Percentiles rank a stretch among this genome's conserved stretches.
These are phyloP conservation scores for Xylaria sp. DNA, from an alignment of 2,329 filamentous ascomycete genomes.

Conservation along the genomic window DNA sequence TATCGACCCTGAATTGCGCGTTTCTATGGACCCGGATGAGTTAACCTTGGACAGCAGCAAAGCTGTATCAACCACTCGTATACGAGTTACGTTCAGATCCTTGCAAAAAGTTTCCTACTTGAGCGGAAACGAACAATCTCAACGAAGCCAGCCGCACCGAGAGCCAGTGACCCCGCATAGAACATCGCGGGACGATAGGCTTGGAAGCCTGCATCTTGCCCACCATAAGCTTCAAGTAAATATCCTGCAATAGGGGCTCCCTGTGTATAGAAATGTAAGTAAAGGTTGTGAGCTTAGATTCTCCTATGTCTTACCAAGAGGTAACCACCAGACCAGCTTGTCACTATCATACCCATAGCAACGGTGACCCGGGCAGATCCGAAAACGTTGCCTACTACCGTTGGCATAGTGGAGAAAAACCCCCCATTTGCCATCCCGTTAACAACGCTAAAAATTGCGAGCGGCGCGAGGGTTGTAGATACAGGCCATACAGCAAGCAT, in stretches of 20 bases:
- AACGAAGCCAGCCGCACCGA: conserved; percentile 57
- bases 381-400: conserved; percentile 69
- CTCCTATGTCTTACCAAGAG: conserved; percentile 57
- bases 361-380: conserved; percentile 64
- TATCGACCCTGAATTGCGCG: neutral
- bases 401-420: conserved; percentile 72
- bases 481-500: conserved; percentile 71
- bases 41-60: neutral
- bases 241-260: conserved; percentile 69
- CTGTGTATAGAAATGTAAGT: conserved; percentile 14
- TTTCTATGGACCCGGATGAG: neutral
- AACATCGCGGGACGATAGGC: conserved; percentile 71
- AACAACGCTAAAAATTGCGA: conserved; percentile 66
- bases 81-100: conserved; percentile 43
- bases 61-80: neutral
- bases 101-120: conserved; percentile 52
- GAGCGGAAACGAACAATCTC: conserved; percentile 56
- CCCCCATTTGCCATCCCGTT: conserved; percentile 70
- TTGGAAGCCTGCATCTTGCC: conserved; percentile 56
- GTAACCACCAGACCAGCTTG: conserved; percentile 70
- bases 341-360: conserved; percentile 70
- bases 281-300: neutral
- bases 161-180: conserved; percentile 65
- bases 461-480: conserved; percentile 62
- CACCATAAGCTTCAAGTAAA: conserved; percentile 61